Evolutionary conservation across 2,329 filamentous ascomycete species (phyloP).

Genomic region (Aureobasidium uvarum): DNA sequence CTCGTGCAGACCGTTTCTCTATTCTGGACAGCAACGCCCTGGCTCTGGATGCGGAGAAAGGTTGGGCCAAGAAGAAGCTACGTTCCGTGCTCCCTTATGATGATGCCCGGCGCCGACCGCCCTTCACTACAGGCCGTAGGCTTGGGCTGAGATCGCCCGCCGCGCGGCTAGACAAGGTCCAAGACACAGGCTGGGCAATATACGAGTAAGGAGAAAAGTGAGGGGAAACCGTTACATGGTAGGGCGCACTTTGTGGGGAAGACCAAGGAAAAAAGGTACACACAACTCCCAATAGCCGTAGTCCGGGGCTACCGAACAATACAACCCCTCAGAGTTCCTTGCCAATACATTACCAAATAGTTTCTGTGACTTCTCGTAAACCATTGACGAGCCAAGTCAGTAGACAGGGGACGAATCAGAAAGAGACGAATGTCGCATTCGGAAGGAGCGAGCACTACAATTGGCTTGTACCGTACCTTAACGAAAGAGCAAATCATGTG

Average conservation of each 20-base stretch:
- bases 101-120: background rate
- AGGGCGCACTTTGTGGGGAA: constrained; percentile 9
- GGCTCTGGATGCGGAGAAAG: constrained; percentile 8
- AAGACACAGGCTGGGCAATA: constrained; percentile 5
- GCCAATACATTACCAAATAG: constrained; percentile 23
- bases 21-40: background rate
- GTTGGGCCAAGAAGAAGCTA: constrained; percentile 7
- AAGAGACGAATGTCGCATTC: background rate
- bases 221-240: constrained; percentile 5
- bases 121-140: background rate
- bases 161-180: constrained; percentile 20
- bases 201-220: constrained; percentile 2
- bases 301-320: constrained; percentile 22
- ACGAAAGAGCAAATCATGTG: background rate
- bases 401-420: background rate
- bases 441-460: background rate
- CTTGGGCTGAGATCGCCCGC: background rate
- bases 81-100: background rate
- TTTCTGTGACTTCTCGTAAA: constrained; percentile 5
- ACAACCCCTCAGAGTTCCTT: background rate
- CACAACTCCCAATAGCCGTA: constrained; percentile 10
- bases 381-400: background rate
- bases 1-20: constrained; percentile 1
- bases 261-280: constrained; percentile 5
- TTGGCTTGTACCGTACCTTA: background rate